Evolutionary conservation across 1,284 basidiomycete genomes (phyloP).

Genomic region (Ustilago hordei): DNA sequence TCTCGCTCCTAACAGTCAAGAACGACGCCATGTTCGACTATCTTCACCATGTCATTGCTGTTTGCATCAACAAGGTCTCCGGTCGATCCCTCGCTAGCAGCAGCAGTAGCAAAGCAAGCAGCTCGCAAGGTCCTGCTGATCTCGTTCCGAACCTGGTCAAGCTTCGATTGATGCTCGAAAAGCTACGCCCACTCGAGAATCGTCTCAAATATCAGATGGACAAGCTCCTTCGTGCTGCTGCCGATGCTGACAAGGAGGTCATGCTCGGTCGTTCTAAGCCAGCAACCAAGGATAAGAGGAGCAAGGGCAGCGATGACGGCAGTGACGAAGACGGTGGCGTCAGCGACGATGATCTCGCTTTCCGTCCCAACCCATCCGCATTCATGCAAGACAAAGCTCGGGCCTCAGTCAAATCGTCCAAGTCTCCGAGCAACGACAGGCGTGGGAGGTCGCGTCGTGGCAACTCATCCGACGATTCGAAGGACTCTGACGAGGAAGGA

Average conservation of each 20-base stretch:
- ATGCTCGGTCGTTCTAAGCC: conserved; percentile 33
- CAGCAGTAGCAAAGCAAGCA: conserved; percentile 6
- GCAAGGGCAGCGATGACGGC: conserved; percentile 60
- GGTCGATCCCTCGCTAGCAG: conserved; percentile 46
- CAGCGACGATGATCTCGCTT: conserved; percentile 80
- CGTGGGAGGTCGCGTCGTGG: conserved; percentile 52
- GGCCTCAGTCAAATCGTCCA: conserved; percentile 12
- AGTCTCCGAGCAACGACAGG: conserved; percentile 54
- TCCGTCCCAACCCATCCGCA: conserved; percentile 82
- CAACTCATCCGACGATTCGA: conserved; percentile 65
- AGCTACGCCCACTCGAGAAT: conserved; percentile 77
- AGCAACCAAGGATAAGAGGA: conserved; percentile 8
- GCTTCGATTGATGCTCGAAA: conserved; percentile 70
- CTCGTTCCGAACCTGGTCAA: conserved; percentile 58
- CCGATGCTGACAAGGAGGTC: conserved; percentile 45
- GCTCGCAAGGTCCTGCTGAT: conserved; percentile 15
- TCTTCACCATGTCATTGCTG: conserved; percentile 83
- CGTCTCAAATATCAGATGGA: conserved; percentile 95
- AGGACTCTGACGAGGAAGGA: conserved; percentile 18
- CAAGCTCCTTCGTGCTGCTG: conserved; percentile 73
- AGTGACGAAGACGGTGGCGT: conserved; percentile 71
- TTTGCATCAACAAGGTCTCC: conserved; percentile 52
- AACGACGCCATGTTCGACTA: conserved; percentile 88
- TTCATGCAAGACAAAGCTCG: conserved; percentile 55
- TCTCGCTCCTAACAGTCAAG: conserved; percentile 90